Conservation (phyloP, 768 basidiomycete species). For the Roridomyces roridus region DNA sequence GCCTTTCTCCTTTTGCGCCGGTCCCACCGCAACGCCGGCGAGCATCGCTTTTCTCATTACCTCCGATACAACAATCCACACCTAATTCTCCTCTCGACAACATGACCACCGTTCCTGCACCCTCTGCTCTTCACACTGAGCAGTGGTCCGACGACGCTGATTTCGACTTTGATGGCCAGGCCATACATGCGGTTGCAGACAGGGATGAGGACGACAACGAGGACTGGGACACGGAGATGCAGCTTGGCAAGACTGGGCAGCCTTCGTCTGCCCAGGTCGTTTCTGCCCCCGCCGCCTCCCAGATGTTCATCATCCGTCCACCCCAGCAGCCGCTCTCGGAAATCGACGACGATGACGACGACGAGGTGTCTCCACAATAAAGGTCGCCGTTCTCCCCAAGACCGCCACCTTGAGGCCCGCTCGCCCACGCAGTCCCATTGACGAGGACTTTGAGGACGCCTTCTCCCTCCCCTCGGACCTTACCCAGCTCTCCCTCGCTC, state of each 20-base stretch:
- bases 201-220: conserved; percentile 68
- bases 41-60: conserved; percentile 25
- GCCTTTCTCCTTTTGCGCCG: conserved; percentile 24
- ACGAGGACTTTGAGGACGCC: conserved; percentile 85
- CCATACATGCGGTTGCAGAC: conserved; percentile 69
- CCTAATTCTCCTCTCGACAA: conserved; percentile 25
- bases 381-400: conserved; percentile 61
- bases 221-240: conserved; percentile 86
- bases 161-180: conserved; percentile 81
- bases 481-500: conserved; percentile 81
- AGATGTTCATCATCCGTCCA: conserved; percentile 70
- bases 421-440: conserved; percentile 52
- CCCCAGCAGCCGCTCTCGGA: conserved; percentile 56
- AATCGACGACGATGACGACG: conserved; percentile 57
- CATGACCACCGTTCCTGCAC: conserved; percentile 70
- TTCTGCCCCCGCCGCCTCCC: conserved; percentile 38
- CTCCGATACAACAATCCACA: conserved; percentile 21
- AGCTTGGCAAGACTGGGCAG: conserved; percentile 62
- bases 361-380: conserved; percentile 85
- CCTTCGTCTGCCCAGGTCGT: conserved; percentile 47
- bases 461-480: conserved; percentile 83
- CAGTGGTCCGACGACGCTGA: conserved; percentile 91
- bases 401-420: conserved; percentile 34
- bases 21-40: background rate
- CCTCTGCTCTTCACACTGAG: conserved; percentile 60